Percentiles rank a stretch among this genome's conserved stretches.
phyloP scores from a whole-genome alignment of 177 flowering plant genomes.

The Vitis hybrid region DNA sequence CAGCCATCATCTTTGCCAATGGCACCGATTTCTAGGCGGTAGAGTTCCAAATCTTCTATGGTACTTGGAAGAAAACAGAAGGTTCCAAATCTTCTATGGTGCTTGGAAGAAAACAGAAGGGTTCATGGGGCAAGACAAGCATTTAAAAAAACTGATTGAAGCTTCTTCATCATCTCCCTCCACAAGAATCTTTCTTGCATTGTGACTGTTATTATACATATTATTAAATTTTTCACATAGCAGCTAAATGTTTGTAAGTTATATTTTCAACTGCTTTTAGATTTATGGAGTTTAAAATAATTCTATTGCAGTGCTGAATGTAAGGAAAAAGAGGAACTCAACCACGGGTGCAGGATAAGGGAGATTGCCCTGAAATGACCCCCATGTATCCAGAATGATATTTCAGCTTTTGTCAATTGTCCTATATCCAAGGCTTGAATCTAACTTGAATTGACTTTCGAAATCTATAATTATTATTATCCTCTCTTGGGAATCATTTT shows the following conservation, averaged over 20 bases:
- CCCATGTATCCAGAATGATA: no score
- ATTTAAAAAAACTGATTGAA: not conserved
- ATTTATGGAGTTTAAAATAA: not conserved
- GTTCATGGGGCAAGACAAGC: not conserved
- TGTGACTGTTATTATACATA: constrained; percentile 11
- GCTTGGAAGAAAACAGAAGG: constrained; percentile 2
- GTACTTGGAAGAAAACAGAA: no score
- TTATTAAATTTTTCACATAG: constrained; percentile 21
- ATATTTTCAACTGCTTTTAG: not conserved
- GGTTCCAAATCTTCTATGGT: not conserved
- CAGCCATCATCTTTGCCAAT: constrained; percentile 63
- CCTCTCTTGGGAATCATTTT: no score
- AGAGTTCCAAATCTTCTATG: constrained; percentile 10
- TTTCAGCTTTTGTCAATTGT: no score
- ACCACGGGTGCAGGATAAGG: not conserved
- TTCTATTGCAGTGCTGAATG: constrained; percentile 1
- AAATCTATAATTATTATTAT: no score
- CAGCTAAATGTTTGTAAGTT: constrained; percentile 22
- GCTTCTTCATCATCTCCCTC: not conserved
- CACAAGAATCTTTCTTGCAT: not conserved
- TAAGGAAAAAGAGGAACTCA: not conserved
- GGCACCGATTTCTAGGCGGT: constrained; percentile 66
- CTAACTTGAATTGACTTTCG: no score
- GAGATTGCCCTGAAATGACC: no score
- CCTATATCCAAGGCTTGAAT: no score